Evolutionary conservation across 2,329 filamentous ascomycete species (phyloP).

Genomic region (Cytospora paraplurivora): DNA sequence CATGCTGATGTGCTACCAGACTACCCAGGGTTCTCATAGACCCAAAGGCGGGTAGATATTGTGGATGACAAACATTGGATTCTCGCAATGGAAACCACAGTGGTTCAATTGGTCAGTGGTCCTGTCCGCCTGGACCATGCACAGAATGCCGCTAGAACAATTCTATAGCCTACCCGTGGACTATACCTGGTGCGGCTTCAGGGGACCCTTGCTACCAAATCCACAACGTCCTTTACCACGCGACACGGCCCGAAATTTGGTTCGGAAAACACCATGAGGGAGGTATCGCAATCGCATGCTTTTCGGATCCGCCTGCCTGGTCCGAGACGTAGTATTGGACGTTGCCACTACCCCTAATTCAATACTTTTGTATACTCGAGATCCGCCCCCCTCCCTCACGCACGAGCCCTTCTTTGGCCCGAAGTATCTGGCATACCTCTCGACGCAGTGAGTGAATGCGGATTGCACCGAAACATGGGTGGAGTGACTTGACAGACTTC

Average conservation of each 20-base stretch:
- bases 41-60: neutral
- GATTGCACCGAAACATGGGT: conserved; percentile 11
- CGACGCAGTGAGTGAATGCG: neutral
- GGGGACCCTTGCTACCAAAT: conserved; percentile 11
- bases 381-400: too few relatives aligned
- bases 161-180: conserved; percentile 5
- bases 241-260: neutral
- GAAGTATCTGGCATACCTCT: neutral
- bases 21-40: neutral
- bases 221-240: neutral
- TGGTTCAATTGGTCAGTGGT: neutral
- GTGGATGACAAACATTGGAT: too few relatives aligned
- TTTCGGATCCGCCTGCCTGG: neutral
- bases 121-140: neutral
- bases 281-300: neutral
- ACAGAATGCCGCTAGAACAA: conserved; percentile 14
- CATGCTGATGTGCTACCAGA: neutral
- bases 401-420: neutral
- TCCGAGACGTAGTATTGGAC: neutral
- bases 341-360: neutral
- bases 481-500: conserved; percentile 17
- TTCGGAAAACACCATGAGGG: neutral
- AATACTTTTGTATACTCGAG: neutral
- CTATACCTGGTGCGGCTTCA: neutral
- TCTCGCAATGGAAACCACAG: neutral